Evolutionary conservation across 495 filamentous ascomycete genomes (phyloP), one percentile per base, ranked within the genome.

Genomic region (Aspergillus haitiensis): DNA sequence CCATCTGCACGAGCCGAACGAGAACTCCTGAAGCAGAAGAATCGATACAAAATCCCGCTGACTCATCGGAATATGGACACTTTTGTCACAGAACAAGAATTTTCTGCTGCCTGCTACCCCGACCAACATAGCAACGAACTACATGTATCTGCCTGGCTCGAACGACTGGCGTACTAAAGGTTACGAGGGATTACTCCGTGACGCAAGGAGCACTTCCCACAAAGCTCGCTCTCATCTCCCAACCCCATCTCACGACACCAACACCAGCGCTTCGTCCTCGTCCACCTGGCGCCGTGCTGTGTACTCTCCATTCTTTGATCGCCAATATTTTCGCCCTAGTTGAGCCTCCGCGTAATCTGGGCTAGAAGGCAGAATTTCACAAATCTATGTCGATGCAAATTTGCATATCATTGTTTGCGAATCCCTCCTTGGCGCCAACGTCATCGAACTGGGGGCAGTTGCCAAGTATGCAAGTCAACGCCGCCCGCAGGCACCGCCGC

Each of bases 81-180:
- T n/a, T 71, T 81, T 37, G 65, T 78, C 46, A 72, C 70, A 1
- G 67, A 72, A 21, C 78, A 79, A 61, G 63, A 70, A 64, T 66
- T 67, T 52, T 67, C 79, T 11, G 66, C 89, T 81, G 88, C 86
- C 80, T 63, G 80, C 74, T 67, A 86, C 80, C 50, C 66, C 68
- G 44, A 88, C 82, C 59, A 81, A 61, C 61, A 75, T 80, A 60
- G 73, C 65, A 56, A 83, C 79, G 73, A 88, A 76, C 53, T 89
- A 81, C 79, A 84, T 70, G 66, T 92, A 82, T 72, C 84, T 74
- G 71, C 87, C 83, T 79, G 89, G 89, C 67, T 91, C 79, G 76
- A 83, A 76, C 66, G 83, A 75, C 44, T 88, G 82, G 68, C 78
- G 78, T 72, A 69, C 34, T 64, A 52, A 18, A 10, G 33, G 46